Evolutionary conservation across 768 basidiomycete species (phyloP).

Genomic region (Cantharellus cinnabarinus): DNA sequence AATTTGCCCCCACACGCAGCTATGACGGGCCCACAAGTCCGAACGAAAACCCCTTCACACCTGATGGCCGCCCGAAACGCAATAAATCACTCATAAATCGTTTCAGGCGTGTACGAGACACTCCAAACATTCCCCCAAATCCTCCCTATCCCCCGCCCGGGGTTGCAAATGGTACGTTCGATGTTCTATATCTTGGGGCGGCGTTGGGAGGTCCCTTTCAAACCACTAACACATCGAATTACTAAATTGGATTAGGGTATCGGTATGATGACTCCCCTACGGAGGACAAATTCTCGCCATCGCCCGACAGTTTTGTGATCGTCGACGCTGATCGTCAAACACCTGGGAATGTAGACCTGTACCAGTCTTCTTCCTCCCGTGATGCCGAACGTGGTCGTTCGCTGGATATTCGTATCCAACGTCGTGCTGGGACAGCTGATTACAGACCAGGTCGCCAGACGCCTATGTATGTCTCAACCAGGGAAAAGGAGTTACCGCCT

Average conservation of each 20-base stretch:
- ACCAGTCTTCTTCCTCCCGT: too few species aligned
- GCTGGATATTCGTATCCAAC: too few species aligned
- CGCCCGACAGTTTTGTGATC: slow-evolving; percentile 21
- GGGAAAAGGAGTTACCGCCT: slow-evolving; percentile 35
- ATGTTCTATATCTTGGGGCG: neutral
- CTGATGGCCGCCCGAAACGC: slow-evolving; percentile 24
- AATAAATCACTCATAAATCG: slow-evolving; percentile 74
- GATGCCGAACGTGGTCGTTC: too few species aligned
- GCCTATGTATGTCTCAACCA: slow-evolving; percentile 1
- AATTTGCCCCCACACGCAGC: slow-evolving; percentile 11
- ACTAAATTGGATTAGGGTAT: neutral
- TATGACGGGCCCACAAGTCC: neutral
- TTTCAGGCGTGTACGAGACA: slow-evolving; percentile 42
- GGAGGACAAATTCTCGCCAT: neutral
- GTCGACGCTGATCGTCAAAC: slow-evolving; percentile 25
- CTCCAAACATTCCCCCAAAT: slow-evolving; percentile 16
- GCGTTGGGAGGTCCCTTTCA: neutral
- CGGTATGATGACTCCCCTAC: neutral
- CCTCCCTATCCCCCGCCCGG: neutral
- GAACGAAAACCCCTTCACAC: neutral
- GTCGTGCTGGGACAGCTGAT: neutral
- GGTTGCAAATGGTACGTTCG: neutral
- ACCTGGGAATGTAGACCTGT: neutral
- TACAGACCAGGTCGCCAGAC: neutral
- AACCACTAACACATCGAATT: neutral